Evolutionary conservation across 1,284 basidiomycete genomes (phyloP), one percentile per base, ranked within the genome.

Genomic region (Trichosporon faecale): DNA sequence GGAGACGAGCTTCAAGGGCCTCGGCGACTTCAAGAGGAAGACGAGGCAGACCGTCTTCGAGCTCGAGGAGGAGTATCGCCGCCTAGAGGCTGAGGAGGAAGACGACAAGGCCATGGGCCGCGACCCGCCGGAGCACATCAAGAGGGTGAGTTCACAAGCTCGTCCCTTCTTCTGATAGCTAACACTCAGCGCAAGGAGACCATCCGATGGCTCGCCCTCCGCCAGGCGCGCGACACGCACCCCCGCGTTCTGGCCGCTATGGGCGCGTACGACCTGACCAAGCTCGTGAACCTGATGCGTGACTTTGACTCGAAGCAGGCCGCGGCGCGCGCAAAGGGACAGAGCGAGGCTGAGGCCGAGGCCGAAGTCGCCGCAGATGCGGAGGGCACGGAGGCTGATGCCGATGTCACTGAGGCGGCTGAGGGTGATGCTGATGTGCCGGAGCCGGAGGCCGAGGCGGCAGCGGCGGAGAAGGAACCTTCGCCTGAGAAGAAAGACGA

Each of bases 91-190:
- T 68, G 79, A 78, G 23, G 78, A 78, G 57, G 79, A 78, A 68
- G 79, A 80, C 65, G 78, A 81, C 66, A 72, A 70, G 64, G 79
- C 78, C 2, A 79, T 81, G 77, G 79, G 79, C 4, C 73, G 66
- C 12, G 76, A 77, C 44, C 69, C 70, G 9, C 60, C 72, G 1
- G 68, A 74, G 1, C 74, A 76, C 35, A 72, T 76, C 55, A 70
- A 73, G 31, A 76, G 79, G 70, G 79, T 79, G 52, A 55, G 75
- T 72, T n/a, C n/a, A n/a, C n/a, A n/a, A n/a, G n/a, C n/a, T n/a
- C n/a, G n/a, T n/a, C n/a, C n/a, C n/a, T n/a, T n/a, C n/a, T n/a
- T n/a, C n/a, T n/a, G n/a, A n/a, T n/a, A 11, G 49, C 68, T 71
- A 31, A 69, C 61, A 12, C 16, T 8, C 63, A 74, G 69, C 67